Conservation (phyloP, 805 yeast genomes). For the Suhomyces sp. region DNA sequence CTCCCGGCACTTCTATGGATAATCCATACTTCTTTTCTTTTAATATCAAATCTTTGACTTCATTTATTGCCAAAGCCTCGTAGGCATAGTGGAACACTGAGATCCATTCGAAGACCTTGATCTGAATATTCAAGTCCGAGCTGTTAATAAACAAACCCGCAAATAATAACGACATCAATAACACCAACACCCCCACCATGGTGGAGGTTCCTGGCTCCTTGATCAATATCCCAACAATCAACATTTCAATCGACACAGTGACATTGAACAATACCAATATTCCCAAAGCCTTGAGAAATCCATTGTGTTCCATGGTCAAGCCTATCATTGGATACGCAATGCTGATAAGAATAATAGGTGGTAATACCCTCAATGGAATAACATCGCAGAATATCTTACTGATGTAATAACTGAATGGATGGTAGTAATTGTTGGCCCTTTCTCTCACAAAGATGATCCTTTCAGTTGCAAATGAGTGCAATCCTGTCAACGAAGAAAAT, state of each 20-base stretch:
- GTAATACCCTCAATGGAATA: slow-evolving; percentile 87
- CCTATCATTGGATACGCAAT: slow-evolving; percentile 91
- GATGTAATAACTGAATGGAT: slow-evolving; percentile 78
- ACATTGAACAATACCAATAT: slow-evolving; percentile 81
- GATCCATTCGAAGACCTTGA: slow-evolving; percentile 74
- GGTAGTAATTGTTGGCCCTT: slow-evolving; percentile 90
- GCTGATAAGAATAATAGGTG: slow-evolving; percentile 77
- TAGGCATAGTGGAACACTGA: slow-evolving; percentile 95
- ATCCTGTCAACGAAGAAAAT: slow-evolving; percentile 86
- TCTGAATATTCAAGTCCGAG: slow-evolving; percentile 50
- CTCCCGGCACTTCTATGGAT: slow-evolving; percentile 95
- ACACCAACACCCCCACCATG: slow-evolving; percentile 76
- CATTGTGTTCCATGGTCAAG: slow-evolving; percentile 70
- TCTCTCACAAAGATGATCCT: slow-evolving; percentile 88
- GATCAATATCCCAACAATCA: slow-evolving; percentile 82
- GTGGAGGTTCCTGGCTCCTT: slow-evolving; percentile 92
- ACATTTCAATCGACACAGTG: slow-evolving; percentile 78
- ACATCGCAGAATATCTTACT: slow-evolving; percentile 89
- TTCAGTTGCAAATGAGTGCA: slow-evolving; percentile 85
- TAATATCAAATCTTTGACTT: slow-evolving; percentile 80
- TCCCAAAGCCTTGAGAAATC: slow-evolving; percentile 64
- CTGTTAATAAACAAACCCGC: slow-evolving; percentile 93
- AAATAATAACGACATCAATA: slow-evolving; percentile 82
- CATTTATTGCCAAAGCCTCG: slow-evolving; percentile 89
- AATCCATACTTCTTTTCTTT: slow-evolving; percentile 89